These are phyloP conservation scores for Parastagonospora nodorum DNA, from an alignment of 2,329 filamentous ascomycete genomes.

Conservation along the genomic window DNA sequence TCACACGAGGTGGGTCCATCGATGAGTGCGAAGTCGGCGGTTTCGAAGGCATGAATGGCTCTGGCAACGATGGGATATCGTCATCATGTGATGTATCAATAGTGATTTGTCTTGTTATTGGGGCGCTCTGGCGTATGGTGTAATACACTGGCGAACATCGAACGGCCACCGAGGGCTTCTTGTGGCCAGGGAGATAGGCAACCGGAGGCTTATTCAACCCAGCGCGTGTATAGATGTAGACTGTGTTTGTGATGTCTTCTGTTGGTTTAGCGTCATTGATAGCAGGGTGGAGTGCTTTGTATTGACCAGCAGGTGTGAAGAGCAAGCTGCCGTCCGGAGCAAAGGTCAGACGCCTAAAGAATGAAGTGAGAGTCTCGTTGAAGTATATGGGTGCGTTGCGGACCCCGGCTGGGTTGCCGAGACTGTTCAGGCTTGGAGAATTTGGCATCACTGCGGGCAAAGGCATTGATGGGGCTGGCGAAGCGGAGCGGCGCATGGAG, in stretches of 20 bases:
- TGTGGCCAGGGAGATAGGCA: slow-evolving; percentile 92
- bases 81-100: slow-evolving; percentile 92
- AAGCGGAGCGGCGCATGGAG: slow-evolving; percentile 83
- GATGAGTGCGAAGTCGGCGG: slow-evolving; percentile 65
- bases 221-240: slow-evolving; percentile 96
- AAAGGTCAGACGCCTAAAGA: slow-evolving; percentile 92
- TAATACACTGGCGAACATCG: slow-evolving; percentile 93
- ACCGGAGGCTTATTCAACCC: slow-evolving; percentile 97
- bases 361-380: slow-evolving; percentile 95
- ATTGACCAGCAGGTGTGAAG: slow-evolving; percentile 93
- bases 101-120: slow-evolving; percentile 83
- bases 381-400: slow-evolving; percentile 91
- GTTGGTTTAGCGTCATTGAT: slow-evolving; percentile 71
- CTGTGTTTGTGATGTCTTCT: slow-evolving; percentile 93
- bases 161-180: slow-evolving; percentile 95
- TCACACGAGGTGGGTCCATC: slow-evolving; percentile 81
- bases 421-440: slow-evolving; percentile 76
- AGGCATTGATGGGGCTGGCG: slow-evolving; percentile 90
- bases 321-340: slow-evolving; percentile 93
- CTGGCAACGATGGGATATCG: slow-evolving; percentile 79
- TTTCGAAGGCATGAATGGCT: slow-evolving; percentile 67
- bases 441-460: slow-evolving; percentile 95
- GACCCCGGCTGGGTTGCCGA: slow-evolving; percentile 48
- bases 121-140: slow-evolving; percentile 69
- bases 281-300: slow-evolving; percentile 76